Percentiles rank a stretch among this genome's conserved stretches.
These are phyloP conservation scores for Davidsoniella eucalypti DNA, from an alignment of 2,329 filamentous ascomycete genomes.

Conservation along the genomic window DNA sequence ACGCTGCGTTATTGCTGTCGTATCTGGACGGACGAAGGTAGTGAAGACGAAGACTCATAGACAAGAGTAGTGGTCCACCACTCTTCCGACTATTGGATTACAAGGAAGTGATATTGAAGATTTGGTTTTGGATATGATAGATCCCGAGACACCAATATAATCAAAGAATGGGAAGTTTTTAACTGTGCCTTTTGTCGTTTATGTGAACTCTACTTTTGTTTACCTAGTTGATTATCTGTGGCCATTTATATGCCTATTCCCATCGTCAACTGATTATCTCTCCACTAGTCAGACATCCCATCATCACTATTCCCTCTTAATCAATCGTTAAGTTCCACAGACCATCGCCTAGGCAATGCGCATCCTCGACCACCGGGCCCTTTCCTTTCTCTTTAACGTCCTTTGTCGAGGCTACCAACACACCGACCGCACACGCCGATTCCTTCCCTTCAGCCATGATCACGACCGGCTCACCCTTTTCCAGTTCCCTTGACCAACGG, in stretches of 20 bases:
- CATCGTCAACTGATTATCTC: not conserved
- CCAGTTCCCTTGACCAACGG: constrained; percentile 49
- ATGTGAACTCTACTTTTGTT: too few relatives aligned
- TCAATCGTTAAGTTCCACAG: constrained; percentile 58
- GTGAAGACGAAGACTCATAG: too few relatives aligned
- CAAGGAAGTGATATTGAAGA: too few relatives aligned
- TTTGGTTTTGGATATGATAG: too few relatives aligned
- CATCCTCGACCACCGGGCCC: constrained; percentile 82
- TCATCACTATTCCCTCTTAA: constrained; percentile 16
- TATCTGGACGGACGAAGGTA: too few relatives aligned
- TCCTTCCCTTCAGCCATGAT: constrained; percentile 88
- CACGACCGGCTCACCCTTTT: constrained; percentile 70
- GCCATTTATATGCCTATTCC: not conserved
- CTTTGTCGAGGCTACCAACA: constrained; percentile 67
- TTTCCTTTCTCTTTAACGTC: constrained; percentile 92
- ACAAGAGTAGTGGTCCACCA: not conserved
- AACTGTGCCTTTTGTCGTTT: too few relatives aligned
- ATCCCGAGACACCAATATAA: too few relatives aligned
- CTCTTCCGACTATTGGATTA: too few relatives aligned
- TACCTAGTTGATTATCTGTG: too few relatives aligned
- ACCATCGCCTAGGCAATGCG: constrained; percentile 87
- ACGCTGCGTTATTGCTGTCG: too few relatives aligned
- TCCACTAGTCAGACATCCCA: not conserved
- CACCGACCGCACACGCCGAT: constrained; percentile 75
- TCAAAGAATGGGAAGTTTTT: too few relatives aligned